Conservation (phyloP, 306 rosid species). For the Prunus fruticosa region DNA sequence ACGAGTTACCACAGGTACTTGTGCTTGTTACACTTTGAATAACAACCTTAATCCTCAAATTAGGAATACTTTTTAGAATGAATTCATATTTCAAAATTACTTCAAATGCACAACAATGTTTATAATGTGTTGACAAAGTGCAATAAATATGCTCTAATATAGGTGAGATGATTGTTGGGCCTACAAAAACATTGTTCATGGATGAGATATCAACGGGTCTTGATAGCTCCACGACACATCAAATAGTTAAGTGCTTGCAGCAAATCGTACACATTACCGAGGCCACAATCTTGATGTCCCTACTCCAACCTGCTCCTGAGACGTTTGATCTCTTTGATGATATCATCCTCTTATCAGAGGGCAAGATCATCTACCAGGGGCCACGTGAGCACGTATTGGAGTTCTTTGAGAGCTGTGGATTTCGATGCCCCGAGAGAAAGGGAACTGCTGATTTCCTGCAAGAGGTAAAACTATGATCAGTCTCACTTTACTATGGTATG, state of each 20-base stretch:
- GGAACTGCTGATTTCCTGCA: conserved; percentile 95
- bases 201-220: conserved; percentile 96
- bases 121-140: neutral
- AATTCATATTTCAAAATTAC: neutral
- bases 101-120: neutral
- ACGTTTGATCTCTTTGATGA: conserved; percentile 88
- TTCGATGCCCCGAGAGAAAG: conserved; percentile 74
- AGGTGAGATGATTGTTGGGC: conserved; percentile 98
- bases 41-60: neutral
- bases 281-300: conserved; percentile 74
- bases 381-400: conserved; percentile 55
- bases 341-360: conserved; percentile 65
- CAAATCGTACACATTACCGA: conserved; percentile 71
- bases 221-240: conserved; percentile 89
- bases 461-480: conserved; percentile 47
- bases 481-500: neutral
- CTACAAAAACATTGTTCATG: conserved; percentile 80
- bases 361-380: conserved; percentile 77
- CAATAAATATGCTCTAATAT: neutral
- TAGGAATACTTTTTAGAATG: neutral
- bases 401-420: conserved; percentile 72
- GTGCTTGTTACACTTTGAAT: neutral
- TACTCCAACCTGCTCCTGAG: conserved; percentile 96
- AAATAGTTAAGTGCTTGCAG: conserved; percentile 82
- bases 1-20: conserved; percentile 82